Base-by-base conservation (phyloP, 345 rosid genomes). In the Salix exigua region DNA sequence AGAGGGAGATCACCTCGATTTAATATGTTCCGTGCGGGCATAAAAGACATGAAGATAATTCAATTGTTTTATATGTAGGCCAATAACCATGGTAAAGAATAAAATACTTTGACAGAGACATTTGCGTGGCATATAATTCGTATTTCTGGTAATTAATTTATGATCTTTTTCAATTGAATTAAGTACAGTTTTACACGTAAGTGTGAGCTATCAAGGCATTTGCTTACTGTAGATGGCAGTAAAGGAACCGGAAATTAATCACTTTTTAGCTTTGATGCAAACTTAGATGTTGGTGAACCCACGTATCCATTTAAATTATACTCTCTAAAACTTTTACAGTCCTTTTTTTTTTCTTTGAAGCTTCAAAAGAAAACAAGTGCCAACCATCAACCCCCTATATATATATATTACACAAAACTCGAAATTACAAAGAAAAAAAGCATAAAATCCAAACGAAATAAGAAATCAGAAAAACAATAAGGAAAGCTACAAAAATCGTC, bases 261-360 rank as follows among this genome's bases (percentile, higher is more conserved):
- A 12, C 31, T 38, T 19, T 74, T n/a, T 55, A 21, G 62, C 66
- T 74, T 68, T 65, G 71, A 75, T 75, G 75, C 81, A 30, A 81
- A 74, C 77, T 53, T 70, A 10, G n/a, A n/a, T 74, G 63, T 79
- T 53, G 83, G 76, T 82, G 75, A 81, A 69, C 83, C 80, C 77
- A 81, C 77, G 79, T 70, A 70, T 46, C 80, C 76, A 63, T 73
- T 75, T 16, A 55, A 70, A 33, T 18, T 71, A 3, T 28, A 17
- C 25, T 42, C 23, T 14, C 28, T 60, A 17, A 38, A 73, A 2
- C n/a, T 65, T n/a, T 1, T 60, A 4, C 4, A 4, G 33, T 19
- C 19, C 33, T 35, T 66, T 48, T 31, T n/a, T 72, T 37, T 37
- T 17, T 71, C 10, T 14, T 14, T 44, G 0, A 14, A 19, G 11